These are phyloP conservation scores for Naganishia onofrii DNA, from an alignment of 768 basidiomycete genomes.

Conservation along the genomic window DNA sequence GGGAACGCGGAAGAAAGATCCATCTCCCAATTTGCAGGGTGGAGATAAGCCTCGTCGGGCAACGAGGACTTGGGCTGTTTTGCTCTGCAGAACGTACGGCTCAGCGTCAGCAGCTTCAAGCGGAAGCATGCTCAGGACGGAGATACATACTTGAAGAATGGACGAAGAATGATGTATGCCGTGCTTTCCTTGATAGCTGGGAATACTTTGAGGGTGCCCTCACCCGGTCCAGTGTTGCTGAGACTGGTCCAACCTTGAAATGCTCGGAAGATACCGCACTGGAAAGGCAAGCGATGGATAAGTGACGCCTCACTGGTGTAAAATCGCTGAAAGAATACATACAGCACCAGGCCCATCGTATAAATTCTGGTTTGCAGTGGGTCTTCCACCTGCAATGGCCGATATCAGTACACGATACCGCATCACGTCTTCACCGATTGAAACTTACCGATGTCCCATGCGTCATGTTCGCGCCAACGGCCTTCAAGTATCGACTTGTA, in stretches of 20 bases:
- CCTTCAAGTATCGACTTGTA: conserved; percentile 62
- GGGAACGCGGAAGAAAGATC: conserved; percentile 53
- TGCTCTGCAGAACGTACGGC: conserved; percentile 29
- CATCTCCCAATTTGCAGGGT: conserved; percentile 60
- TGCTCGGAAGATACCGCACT: conserved; percentile 53
- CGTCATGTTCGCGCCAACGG: conserved; percentile 20
- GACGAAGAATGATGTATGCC: conserved; percentile 69
- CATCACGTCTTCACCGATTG: background rate
- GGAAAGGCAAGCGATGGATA: background rate
- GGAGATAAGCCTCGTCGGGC: conserved; percentile 45
- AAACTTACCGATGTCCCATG: conserved; percentile 29
- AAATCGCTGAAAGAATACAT: background rate
- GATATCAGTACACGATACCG: background rate
- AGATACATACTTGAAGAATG: conserved; percentile 60
- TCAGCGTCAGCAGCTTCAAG: conserved; percentile 15
- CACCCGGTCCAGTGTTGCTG: conserved; percentile 59
- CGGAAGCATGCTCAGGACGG: background rate
- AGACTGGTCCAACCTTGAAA: conserved; percentile 59
- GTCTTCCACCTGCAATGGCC: conserved; percentile 13
- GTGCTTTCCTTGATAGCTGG: conserved; percentile 67
- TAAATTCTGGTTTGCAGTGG: conserved; percentile 61
- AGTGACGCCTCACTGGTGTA: background rate
- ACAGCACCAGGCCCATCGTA: conserved; percentile 56
- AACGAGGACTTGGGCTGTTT: background rate
- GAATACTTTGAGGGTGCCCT: conserved; percentile 62